Conservation (phyloP, 1,284 basidiomycete species). For the Ganoderma lingzhi region DNA sequence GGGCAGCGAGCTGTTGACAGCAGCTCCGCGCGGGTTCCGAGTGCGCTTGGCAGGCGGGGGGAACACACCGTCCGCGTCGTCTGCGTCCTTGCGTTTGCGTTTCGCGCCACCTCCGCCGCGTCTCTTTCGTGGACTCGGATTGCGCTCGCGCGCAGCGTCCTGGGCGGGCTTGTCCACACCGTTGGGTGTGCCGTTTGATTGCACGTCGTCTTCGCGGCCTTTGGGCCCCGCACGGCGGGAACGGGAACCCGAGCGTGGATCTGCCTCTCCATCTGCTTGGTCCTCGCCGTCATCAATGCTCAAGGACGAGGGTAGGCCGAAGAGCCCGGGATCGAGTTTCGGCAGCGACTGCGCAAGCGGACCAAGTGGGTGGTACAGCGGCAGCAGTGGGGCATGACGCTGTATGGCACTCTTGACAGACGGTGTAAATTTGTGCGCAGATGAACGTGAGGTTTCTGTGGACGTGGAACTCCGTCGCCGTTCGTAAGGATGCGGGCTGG, state of each 20-base stretch:
- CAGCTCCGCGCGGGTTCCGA: conserved; percentile 54
- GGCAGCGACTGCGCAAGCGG: conserved; percentile 71
- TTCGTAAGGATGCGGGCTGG: conserved; percentile 23
- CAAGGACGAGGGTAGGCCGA: conserved; percentile 52
- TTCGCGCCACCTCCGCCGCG: conserved; percentile 50
- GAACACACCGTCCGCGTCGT: conserved; percentile 71
- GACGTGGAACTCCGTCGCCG: conserved; percentile 22
- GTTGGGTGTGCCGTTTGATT: conserved; percentile 22
- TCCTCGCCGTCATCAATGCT: conserved; percentile 42
- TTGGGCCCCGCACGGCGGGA: conserved; percentile 61
- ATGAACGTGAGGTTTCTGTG: conserved; percentile 17
- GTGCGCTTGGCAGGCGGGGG: conserved; percentile 78
- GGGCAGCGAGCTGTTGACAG: conserved; percentile 31
- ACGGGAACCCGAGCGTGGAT: conserved; percentile 55
- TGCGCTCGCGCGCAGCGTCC: conserved; percentile 27
- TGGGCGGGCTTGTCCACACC: conserved; percentile 23
- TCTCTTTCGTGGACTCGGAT: conserved; percentile 46
- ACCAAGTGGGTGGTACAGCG: conserved; percentile 75
- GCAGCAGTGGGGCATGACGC: conserved; percentile 57
- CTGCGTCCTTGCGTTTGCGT: conserved; percentile 65
- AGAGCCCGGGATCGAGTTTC: conserved; percentile 62
- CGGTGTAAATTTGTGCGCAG: conserved; percentile 14
- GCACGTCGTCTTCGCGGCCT: conserved; percentile 49
- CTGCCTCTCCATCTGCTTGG: conserved; percentile 46
- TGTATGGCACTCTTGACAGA: conserved; percentile 18